Percentiles rank a stretch among this genome's conserved stretches.
Conservation (phyloP, 331 rosid species). For the Acacia pycnantha region DNA sequence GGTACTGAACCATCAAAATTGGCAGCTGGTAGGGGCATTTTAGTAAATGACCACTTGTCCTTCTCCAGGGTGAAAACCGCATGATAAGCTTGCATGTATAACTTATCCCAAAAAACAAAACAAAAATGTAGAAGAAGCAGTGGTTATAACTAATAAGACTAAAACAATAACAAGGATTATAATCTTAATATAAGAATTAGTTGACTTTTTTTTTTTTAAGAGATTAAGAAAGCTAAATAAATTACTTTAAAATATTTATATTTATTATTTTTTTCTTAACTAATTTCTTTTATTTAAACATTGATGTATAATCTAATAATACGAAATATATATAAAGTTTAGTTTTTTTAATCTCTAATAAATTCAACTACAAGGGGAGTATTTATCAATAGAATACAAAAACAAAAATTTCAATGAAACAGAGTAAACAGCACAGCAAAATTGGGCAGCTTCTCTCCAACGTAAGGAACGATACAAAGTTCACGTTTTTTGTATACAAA, state of each 20-base stretch:
- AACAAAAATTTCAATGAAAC: background rate
- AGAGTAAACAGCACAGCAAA: slow-evolving; percentile 21
- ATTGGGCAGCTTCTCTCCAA: slow-evolving; percentile 27
- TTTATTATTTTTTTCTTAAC: no score
- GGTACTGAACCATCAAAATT: background rate
- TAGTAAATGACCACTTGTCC: background rate
- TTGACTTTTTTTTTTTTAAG: no score
- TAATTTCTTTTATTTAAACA: no score
- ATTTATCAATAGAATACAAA: background rate
- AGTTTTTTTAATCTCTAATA: no score
- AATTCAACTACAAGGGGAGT: no score
- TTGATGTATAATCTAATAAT: no score
- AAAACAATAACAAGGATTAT: background rate
- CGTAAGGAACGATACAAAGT: slow-evolving; percentile 35
- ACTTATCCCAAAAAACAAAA: no score
- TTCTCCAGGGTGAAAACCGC: background rate
- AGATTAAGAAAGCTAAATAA: no score
- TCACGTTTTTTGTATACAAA: slow-evolving; percentile 37
- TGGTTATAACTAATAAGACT: background rate
- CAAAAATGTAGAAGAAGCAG: no score
- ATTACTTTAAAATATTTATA: no score
- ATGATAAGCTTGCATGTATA: background rate
- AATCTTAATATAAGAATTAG: no score
- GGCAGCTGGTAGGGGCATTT: background rate
- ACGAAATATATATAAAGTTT: no score